A percentile compares a stretch with the other conserved stretches of the same genome.
Conservation (phyloP, 345 rosid species). For the Fremontodendron californicum region DNA sequence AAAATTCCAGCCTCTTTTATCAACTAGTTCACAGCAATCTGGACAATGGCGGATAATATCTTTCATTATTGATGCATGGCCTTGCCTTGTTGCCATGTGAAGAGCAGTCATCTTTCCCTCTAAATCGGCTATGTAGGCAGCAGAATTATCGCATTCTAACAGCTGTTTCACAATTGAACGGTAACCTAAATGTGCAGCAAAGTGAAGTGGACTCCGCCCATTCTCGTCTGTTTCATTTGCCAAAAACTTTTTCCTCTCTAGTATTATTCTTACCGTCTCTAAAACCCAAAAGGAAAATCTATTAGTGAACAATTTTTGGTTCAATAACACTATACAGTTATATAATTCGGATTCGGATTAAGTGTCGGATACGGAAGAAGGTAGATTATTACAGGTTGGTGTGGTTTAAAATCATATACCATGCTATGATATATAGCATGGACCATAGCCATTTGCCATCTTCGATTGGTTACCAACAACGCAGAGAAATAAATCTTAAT, state of each 20-base stretch:
- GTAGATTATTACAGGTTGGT: too few species aligned
- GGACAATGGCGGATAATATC: neutral
- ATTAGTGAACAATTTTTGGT: neutral
- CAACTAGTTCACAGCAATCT: neutral
- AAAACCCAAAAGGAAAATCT: neutral
- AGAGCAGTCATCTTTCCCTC: neutral
- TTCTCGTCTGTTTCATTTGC: neutral
- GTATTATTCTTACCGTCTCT: neutral
- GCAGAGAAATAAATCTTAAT: too few species aligned
- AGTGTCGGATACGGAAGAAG: too few species aligned
- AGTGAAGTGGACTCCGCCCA: constrained; percentile 24
- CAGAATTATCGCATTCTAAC: neutral
- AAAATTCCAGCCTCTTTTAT: neutral
- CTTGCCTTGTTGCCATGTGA: neutral
- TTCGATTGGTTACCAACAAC: too few species aligned
- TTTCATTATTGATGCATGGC: neutral
- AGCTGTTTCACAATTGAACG: too few species aligned
- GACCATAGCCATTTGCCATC: too few species aligned
- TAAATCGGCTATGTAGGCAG: neutral
- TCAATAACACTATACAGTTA: too few species aligned
- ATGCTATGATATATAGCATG: too few species aligned
- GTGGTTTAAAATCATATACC: too few species aligned
- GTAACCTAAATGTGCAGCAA: constrained; percentile 18
- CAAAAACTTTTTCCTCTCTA: neutral
- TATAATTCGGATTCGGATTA: too few species aligned